phyloP scores from a whole-genome alignment of 83 land plant species.

The Thuja plicata region DNA sequence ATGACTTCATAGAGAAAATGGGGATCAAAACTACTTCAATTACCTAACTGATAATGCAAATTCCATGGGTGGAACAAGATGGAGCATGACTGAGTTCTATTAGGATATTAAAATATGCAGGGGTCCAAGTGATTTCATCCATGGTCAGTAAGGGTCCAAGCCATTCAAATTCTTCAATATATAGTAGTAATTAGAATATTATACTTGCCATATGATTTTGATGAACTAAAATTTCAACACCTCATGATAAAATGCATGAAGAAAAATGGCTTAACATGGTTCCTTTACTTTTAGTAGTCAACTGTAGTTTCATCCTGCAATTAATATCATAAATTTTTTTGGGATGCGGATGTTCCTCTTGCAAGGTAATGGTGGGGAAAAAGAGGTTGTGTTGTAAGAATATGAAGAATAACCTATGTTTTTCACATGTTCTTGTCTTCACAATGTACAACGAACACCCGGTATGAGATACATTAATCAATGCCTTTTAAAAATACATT shows the following conservation, averaged over 20 bases:
- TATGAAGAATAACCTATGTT: conserved; percentile 39
- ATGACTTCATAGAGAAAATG: conserved; percentile 75
- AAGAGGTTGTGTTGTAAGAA: conserved; percentile 14
- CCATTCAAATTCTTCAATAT: not conserved
- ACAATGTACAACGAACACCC: conserved; percentile 41
- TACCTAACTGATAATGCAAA: conserved; percentile 36
- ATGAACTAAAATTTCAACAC: conserved; percentile 19
- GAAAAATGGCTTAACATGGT: conserved; percentile 17
- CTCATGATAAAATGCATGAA: not conserved
- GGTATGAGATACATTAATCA: conserved; percentile 9
- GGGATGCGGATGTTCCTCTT: conserved; percentile 23
- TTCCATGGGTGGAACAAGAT: no score
- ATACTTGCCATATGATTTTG: not conserved
- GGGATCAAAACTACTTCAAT: conserved; percentile 42
- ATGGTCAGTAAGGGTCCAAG: conserved; percentile 29
- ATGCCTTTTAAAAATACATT: not conserved
- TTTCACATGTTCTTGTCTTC: conserved; percentile 43
- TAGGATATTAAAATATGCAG: no score
- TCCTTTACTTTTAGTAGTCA: not conserved
- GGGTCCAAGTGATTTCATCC: conserved; percentile 60
- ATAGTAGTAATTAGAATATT: no score
- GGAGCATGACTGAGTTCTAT: no score
- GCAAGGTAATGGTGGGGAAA: conserved; percentile 25
- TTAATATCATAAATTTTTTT: not conserved
- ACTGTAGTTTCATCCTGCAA: not conserved